Conservation (phyloP, 2,329 filamentous ascomycete species). For the Chrysoporthe puriensis region DNA sequence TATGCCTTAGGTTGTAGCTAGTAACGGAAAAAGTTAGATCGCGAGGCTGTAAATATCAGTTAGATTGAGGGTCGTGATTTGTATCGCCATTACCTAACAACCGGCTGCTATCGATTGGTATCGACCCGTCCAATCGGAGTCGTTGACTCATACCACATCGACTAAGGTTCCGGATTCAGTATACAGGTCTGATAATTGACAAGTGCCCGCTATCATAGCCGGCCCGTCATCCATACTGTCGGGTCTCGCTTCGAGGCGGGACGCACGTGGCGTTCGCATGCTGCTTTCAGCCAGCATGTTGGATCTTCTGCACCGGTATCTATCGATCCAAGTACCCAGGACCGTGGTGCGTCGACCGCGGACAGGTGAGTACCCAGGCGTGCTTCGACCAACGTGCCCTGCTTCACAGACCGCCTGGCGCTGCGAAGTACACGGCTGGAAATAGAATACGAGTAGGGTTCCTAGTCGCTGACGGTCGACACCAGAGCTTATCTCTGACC, state of each 20-base stretch:
- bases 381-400: no score
- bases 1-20: not conserved
- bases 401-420: no score
- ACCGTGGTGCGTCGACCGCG: not conserved
- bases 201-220: not conserved
- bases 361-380: no score
- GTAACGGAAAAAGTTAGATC: not conserved
- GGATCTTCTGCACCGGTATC: not conserved
- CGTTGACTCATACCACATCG: no score
- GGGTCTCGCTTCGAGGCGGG: not conserved
- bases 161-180: no score
- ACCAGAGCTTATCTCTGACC: not conserved
- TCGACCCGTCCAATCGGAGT: no score
- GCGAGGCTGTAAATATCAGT: not conserved
- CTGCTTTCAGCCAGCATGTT: not conserved
- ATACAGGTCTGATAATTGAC: not conserved
- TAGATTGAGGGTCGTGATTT: not conserved
- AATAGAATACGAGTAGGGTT: no score
- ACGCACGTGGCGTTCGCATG: not conserved
- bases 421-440: no score
- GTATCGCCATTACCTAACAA: not conserved
- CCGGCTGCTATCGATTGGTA: no score
- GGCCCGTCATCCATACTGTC: constrained; percentile 1
- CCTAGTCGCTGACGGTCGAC: not conserved
- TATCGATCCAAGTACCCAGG: not conserved